phyloP scores from a whole-genome alignment of 352 stramenopile genomes.

The Phytopythium delawarense region DNA sequence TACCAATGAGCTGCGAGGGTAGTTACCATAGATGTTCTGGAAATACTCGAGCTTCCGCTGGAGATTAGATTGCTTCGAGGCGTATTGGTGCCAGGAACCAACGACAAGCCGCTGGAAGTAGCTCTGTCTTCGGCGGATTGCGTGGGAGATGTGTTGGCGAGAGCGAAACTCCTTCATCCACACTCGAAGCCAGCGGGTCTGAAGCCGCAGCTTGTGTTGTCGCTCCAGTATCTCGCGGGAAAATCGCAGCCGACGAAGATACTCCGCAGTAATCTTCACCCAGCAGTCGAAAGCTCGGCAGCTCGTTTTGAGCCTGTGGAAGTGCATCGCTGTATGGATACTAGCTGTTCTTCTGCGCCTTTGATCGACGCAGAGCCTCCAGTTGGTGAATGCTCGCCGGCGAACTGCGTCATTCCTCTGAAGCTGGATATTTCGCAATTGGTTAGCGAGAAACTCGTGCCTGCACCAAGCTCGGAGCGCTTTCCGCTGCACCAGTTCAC shows the following conservation, averaged over 20 bases:
- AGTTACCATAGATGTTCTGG: conserved; percentile 24
- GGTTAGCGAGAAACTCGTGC: background rate
- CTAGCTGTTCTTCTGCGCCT: background rate
- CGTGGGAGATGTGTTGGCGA: conserved; percentile 1
- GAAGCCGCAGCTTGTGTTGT: conserved; percentile 6
- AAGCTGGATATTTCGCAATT: background rate
- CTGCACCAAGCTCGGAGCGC: background rate
- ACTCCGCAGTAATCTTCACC: background rate
- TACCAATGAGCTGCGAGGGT: conserved; percentile 25
- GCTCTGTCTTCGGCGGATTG: background rate
- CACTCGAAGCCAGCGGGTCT: conserved; percentile 4
- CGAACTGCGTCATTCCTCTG: background rate
- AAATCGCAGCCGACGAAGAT: background rate
- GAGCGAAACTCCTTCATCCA: conserved; percentile 13
- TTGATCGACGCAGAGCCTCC: background rate
- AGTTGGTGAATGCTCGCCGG: background rate
- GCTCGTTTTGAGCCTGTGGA: background rate
- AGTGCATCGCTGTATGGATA: background rate
- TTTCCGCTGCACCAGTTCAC: background rate
- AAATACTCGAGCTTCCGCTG: conserved; percentile 36
- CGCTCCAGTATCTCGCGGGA: background rate
- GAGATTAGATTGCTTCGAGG: conserved; percentile 9
- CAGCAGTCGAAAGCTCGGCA: background rate
- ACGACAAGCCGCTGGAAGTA: conserved; percentile 4
- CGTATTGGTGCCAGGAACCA: conserved; percentile 13